Conservation (phyloP, 202 grass and related monocot species). For the Musa balbisiana region DNA sequence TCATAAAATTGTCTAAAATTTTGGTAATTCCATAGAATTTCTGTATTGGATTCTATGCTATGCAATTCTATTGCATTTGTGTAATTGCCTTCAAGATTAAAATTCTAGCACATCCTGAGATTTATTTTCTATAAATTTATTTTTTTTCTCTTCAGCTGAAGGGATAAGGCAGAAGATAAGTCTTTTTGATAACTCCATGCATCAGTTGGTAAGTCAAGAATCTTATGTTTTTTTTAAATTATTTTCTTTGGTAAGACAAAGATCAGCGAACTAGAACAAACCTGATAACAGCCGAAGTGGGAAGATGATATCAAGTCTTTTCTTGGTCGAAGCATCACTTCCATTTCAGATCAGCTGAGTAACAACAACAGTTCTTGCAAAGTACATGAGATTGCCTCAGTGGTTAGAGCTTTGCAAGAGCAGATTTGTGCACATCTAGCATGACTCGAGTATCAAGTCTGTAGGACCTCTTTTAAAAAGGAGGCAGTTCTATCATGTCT, state of each 20-base stretch:
- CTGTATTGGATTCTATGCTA: not conserved
- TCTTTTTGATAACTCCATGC: constrained; percentile 41
- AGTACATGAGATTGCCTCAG: constrained; percentile 56
- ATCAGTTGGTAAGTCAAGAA: constrained; percentile 60
- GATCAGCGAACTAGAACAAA: not conserved
- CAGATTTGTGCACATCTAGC: constrained; percentile 43
- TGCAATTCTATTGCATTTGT: too few relatives aligned
- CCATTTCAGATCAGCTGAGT: constrained; percentile 39
- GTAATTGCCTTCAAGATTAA: too few relatives aligned
- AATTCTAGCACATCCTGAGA: too few relatives aligned
- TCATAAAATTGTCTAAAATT: not conserved
- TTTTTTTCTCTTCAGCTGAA: constrained; percentile 40
- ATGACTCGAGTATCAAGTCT: constrained; percentile 54
- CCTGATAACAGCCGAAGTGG: constrained; percentile 49
- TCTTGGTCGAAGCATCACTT: constrained; percentile 38
- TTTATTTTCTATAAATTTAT: too few relatives aligned
- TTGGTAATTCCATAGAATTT: not conserved
- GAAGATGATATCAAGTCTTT: constrained; percentile 58
- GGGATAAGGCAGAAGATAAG: constrained; percentile 62
- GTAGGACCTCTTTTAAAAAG: constrained; percentile 47
- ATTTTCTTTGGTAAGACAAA: not conserved
- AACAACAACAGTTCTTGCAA: constrained; percentile 41
- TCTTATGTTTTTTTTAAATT: not conserved
- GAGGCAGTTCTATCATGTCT: constrained; percentile 32
- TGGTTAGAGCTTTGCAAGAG: constrained; percentile 42